Conservation (phyloP, 768 basidiomycete species). For the Kwoniella heveanensis region DNA sequence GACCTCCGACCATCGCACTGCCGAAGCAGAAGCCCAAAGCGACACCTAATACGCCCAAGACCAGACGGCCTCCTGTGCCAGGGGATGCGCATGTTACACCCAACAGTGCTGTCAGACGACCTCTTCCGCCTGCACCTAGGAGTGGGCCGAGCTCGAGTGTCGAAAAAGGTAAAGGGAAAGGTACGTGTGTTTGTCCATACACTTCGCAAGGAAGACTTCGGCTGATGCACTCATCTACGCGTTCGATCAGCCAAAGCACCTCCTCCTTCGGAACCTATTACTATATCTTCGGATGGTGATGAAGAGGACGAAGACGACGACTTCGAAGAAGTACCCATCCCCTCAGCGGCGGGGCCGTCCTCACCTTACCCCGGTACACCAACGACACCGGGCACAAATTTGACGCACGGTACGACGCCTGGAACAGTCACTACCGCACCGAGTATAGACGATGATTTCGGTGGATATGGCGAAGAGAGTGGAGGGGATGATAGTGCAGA, state of each 20-base stretch:
- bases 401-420: slow-evolving; percentile 25
- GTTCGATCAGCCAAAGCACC: neutral
- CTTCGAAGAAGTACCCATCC: slow-evolving; percentile 49
- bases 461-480: slow-evolving; percentile 24
- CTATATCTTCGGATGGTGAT: slow-evolving; percentile 2
- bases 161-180: slow-evolving; percentile 26
- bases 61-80: neutral
- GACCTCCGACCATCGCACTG: slow-evolving; percentile 6
- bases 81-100: neutral
- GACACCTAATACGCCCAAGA: neutral
- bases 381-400: slow-evolving; percentile 20
- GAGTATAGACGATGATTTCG: slow-evolving; percentile 38
- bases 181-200: neutral
- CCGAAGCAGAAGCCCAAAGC: slow-evolving; percentile 3
- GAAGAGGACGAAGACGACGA: slow-evolving; percentile 43
- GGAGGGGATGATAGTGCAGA: slow-evolving; percentile 33
- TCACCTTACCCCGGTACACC: slow-evolving; percentile 41
- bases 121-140: slow-evolving; percentile 6
- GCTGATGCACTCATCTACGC: neutral
- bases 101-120: neutral
- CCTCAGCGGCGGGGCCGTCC: slow-evolving; percentile 36
- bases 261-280: slow-evolving; percentile 6
- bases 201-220: neutral
- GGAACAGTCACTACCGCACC: slow-evolving; percentile 32
- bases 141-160: slow-evolving; percentile 3